Percentiles rank a stretch among this genome's conserved stretches.
phyloP scores from a whole-genome alignment of 306 rosid species.

The Corylus heterophylla region DNA sequence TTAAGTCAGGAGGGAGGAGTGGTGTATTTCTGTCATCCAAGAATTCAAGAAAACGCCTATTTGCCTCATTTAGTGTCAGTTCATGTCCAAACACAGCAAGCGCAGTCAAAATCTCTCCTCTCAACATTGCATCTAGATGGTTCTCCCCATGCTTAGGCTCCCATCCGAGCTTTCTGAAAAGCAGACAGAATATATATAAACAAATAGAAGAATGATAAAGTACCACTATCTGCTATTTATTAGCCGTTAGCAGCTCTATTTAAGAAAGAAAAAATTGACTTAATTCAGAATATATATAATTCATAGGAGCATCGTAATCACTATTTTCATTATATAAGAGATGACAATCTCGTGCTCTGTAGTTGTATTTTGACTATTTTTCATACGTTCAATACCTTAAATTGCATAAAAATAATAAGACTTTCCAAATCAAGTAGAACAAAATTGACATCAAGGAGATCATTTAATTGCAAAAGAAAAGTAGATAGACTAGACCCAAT shows the following conservation, averaged over 20 bases:
- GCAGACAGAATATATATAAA: neutral
- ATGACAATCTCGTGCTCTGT: too few species aligned
- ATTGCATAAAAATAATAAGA: too few species aligned
- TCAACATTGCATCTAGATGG: conserved; percentile 85
- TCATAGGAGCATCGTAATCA: too few species aligned
- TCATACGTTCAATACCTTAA: too few species aligned
- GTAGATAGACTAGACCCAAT: too few species aligned
- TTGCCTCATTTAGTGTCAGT: conserved; percentile 73
- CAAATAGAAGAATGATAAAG: too few species aligned
- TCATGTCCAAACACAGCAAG: conserved; percentile 77
- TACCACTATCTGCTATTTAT: neutral
- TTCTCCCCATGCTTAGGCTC: conserved; percentile 63
- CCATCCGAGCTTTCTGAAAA: conserved; percentile 91
- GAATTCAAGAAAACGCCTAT: conserved; percentile 70
- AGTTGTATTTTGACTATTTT: too few species aligned
- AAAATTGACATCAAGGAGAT: neutral
- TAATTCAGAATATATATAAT: too few species aligned
- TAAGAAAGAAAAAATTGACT: neutral
- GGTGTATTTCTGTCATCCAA: conserved; percentile 72
- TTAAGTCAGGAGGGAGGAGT: conserved; percentile 86
- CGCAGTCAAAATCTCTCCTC: conserved; percentile 87
- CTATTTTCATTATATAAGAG: too few species aligned
- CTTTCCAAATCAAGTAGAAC: neutral
- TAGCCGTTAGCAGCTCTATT: neutral
- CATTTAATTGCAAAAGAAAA: too few species aligned